Percentiles rank a stretch among this genome's conserved stretches.
These are phyloP conservation scores for Candida sanyaensis DNA, from an alignment of 1,139 yeast genomes.

Conservation along the genomic window DNA sequence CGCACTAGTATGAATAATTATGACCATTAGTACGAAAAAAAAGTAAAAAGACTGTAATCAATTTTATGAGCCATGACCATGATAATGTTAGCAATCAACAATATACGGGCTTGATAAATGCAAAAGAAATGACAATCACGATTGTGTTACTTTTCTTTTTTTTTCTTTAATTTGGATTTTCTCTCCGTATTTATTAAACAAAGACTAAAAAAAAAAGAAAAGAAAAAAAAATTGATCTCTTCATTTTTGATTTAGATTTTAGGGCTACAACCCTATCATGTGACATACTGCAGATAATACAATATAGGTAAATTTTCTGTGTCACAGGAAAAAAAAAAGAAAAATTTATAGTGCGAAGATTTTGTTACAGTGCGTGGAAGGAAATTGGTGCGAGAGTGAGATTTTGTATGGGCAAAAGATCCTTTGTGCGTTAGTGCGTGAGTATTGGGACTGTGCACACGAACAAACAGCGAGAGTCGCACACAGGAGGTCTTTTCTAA, in stretches of 20 bases:
- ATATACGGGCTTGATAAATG: too few species aligned
- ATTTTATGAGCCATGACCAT: too few species aligned
- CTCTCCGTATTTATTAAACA: not conserved
- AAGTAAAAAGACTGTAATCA: too few species aligned
- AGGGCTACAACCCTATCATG: slow-evolving; percentile 10
- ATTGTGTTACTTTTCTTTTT: too few species aligned
- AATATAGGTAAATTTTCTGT: not conserved
- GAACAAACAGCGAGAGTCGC: not conserved
- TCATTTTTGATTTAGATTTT: not conserved
- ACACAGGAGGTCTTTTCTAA: not conserved
- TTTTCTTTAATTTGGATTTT: too few species aligned
- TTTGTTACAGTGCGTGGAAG: not conserved
- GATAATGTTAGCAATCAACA: too few species aligned
- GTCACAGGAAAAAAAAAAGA: not conserved
- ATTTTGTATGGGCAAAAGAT: not conserved
- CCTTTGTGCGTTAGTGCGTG: not conserved
- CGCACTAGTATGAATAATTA: too few species aligned
- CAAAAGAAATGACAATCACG: too few species aligned
- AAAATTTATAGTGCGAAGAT: not conserved
- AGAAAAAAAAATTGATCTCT: not conserved
- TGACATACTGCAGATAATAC: slow-evolving; percentile 4
- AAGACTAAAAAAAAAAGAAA: not conserved
- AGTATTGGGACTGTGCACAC: not conserved
- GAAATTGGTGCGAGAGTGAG: not conserved
- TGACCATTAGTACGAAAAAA: too few species aligned